Percentiles rank a stretch among this genome's conserved stretches.
These are phyloP conservation scores for Trypanosoma caninum DNA, from an alignment of 208 protist genomes.

Conservation along the genomic window DNA sequence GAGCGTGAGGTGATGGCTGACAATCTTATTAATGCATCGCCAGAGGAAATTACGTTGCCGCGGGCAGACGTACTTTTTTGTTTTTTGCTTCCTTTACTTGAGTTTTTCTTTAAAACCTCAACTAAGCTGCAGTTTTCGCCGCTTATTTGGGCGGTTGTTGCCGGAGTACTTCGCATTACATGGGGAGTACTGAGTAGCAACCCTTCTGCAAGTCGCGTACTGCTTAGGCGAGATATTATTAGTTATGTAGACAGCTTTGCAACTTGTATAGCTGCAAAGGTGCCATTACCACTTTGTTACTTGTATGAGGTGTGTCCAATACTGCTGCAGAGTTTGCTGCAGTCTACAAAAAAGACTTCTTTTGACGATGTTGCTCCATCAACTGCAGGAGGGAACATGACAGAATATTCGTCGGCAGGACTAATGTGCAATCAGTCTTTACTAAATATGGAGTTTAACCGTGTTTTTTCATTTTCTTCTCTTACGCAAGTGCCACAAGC, in stretches of 20 bases:
- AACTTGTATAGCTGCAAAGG: constrained; percentile 29
- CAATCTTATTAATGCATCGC: constrained; percentile 21
- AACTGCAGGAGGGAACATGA: not conserved
- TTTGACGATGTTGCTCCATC: constrained; percentile 16
- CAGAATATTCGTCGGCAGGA: not conserved
- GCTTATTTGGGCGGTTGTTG: constrained; percentile 25
- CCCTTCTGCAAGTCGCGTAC: constrained; percentile 33
- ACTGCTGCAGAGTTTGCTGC: constrained; percentile 13
- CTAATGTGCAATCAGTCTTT: constrained; percentile 5
- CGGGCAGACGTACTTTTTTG: constrained; percentile 15
- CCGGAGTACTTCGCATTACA: constrained; percentile 38
- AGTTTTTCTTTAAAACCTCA: constrained; percentile 14
- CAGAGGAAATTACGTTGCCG: constrained; percentile 20
- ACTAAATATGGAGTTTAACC: constrained; percentile 4
- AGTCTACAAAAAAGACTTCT: constrained; percentile 1
- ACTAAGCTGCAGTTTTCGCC: constrained; percentile 9
- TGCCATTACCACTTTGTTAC: constrained; percentile 41
- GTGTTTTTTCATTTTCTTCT: constrained; percentile 1
- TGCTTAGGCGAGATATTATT: constrained; percentile 45
- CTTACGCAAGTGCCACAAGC: not conserved
- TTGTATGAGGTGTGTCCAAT: constrained; percentile 39
- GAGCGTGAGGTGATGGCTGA: constrained; percentile 24
- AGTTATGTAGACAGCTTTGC: constrained; percentile 39
- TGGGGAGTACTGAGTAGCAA: constrained; percentile 32
- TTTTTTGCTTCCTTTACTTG: constrained; percentile 24